phyloP scores from a whole-genome alignment of 495 filamentous ascomycete genomes.

The Xylaria flabelliformis region DNA sequence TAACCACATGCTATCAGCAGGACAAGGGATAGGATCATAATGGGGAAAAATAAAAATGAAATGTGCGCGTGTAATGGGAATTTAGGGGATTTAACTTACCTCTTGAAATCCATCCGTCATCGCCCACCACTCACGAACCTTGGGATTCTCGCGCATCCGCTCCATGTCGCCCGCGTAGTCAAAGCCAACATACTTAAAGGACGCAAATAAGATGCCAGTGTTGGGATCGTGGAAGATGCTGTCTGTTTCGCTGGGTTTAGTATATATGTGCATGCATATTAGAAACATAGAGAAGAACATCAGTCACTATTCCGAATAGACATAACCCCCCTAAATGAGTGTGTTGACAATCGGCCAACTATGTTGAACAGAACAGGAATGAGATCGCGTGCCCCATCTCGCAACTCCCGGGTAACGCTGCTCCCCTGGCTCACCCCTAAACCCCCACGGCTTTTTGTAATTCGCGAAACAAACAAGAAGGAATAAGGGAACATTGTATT shows the following conservation, averaged over 20 bases:
- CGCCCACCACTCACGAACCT: constrained; percentile 78
- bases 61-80: background rate
- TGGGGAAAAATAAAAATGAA: too few species aligned
- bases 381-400: background rate
- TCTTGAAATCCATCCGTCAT: constrained; percentile 78
- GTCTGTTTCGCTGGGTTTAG: constrained; percentile 50
- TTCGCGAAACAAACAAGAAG: constrained; percentile 14
- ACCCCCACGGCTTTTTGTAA: background rate
- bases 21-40: background rate
- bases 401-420: background rate
- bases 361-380: background rate
- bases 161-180: constrained; percentile 76
- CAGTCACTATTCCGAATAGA: background rate
- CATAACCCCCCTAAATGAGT: too few species aligned
- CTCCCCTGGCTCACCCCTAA: background rate
- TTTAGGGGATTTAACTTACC: too few species aligned
- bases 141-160: constrained; percentile 70
- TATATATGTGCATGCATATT: background rate
- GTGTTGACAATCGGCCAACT: background rate
- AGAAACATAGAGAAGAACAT: background rate
- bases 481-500: background rate
- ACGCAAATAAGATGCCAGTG: constrained; percentile 68
- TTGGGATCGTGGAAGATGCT: constrained; percentile 73
- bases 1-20: background rate
- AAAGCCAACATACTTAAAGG: constrained; percentile 75